Evolutionary conservation across 805 yeast species (phyloP).

Genomic region (Sporopachydermia lactativora): DNA sequence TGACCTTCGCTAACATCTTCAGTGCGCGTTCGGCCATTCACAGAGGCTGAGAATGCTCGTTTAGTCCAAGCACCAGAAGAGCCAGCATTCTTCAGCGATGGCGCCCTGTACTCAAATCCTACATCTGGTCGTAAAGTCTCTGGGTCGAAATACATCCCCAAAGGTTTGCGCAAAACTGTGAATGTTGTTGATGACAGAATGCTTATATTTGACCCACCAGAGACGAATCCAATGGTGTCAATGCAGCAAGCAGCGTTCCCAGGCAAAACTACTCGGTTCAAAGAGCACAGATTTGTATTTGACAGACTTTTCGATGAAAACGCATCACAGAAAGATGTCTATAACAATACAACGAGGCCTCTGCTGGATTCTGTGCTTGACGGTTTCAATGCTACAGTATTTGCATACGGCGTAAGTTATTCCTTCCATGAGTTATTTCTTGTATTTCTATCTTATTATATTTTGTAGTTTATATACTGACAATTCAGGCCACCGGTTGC

Average conservation of each 20-base stretch:
- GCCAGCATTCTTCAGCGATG: slow-evolving; percentile 37
- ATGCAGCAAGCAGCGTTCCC: slow-evolving; percentile 29
- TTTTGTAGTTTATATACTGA: no score
- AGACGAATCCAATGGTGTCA: slow-evolving; percentile 41
- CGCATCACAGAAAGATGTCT: slow-evolving; percentile 56
- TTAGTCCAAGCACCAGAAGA: slow-evolving; percentile 28
- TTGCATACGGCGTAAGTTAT: slow-evolving; percentile 70
- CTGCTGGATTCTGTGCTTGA: slow-evolving; percentile 61
- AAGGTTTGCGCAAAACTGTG: slow-evolving; percentile 53
- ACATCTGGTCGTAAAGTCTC: slow-evolving; percentile 11
- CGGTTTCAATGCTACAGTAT: slow-evolving; percentile 82
- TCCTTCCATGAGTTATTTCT: no score
- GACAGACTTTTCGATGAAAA: slow-evolving; percentile 62
- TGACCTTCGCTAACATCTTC: no score
- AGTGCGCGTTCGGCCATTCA: slow-evolving; percentile 74
- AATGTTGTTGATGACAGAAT: slow-evolving; percentile 74
- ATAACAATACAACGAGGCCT: slow-evolving; percentile 50
- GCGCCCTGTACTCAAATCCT: slow-evolving; percentile 25
- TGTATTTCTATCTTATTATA: no score
- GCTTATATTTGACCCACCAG: slow-evolving; percentile 80
- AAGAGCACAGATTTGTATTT: slow-evolving; percentile 73
- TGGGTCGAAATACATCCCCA: slow-evolving; percentile 19
- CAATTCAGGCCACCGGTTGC: slow-evolving; percentile 90
- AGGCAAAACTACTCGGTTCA: slow-evolving; percentile 30
- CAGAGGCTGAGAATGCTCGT: slow-evolving; percentile 36